Percentiles rank a stretch among this genome's conserved stretches.
Conservation (phyloP, 805 yeast genomes). For the Torulaspora delbrueckii region DNA sequence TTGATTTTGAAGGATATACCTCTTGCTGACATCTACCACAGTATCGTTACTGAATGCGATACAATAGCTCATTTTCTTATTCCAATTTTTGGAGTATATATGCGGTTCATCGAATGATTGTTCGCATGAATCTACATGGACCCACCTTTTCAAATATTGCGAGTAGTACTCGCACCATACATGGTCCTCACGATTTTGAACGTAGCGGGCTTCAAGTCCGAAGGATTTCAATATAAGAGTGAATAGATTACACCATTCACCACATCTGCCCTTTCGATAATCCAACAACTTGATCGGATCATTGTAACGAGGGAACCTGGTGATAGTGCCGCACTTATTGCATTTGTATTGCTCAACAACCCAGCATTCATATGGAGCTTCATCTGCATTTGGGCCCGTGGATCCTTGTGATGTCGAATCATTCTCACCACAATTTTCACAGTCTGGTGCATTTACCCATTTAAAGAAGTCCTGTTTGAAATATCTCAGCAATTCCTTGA, state of each 20-base stretch:
- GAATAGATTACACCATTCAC: conserved; percentile 92
- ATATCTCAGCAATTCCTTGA: conserved; percentile 56
- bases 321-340: conserved; percentile 39
- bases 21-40: conserved; percentile 59
- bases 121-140: conserved; percentile 88
- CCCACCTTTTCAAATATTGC: conserved; percentile 56
- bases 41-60: conserved; percentile 64
- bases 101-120: conserved; percentile 76
- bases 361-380: conserved; percentile 46
- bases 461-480: conserved; percentile 74
- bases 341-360: conserved; percentile 65
- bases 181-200: conserved; percentile 91
- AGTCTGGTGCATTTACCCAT: conserved; percentile 75
- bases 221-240: conserved; percentile 63
- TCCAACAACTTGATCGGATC: conserved; percentile 57
- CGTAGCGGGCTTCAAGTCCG: conserved; percentile 59
- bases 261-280: conserved; percentile 76
- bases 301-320: conserved; percentile 75
- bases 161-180: conserved; percentile 95
- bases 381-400: conserved; percentile 42
- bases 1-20: conserved; percentile 51
- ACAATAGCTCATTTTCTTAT: conserved; percentile 85
- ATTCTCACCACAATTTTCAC: conserved; percentile 46
- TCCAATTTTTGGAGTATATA: conserved; percentile 82
- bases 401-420: conserved; percentile 38